Percentiles rank a stretch among this genome's conserved stretches.
phyloP scores from a whole-genome alignment of 2,329 filamentous ascomycete genomes.

The Colletotrichum tamarilloi region DNA sequence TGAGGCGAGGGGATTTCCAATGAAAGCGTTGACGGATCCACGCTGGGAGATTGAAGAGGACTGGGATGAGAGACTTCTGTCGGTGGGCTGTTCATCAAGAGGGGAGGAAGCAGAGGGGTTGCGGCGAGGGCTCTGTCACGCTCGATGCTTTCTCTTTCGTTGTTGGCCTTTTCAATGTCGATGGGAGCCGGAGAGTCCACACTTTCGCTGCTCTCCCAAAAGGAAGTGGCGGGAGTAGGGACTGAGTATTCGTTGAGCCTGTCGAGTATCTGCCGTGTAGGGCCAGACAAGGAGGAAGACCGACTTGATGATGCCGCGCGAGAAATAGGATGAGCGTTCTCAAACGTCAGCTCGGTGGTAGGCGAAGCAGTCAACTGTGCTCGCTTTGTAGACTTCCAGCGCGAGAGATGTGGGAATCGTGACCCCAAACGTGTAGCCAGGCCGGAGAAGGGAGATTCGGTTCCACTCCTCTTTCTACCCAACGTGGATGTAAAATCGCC shows the following conservation, averaged over 20 bases:
- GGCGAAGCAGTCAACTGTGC: slow-evolving; percentile 65
- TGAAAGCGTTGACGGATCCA: slow-evolving; percentile 67
- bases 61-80: slow-evolving; percentile 73
- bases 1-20: slow-evolving; percentile 57
- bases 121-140: slow-evolving; percentile 73
- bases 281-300: slow-evolving; percentile 80
- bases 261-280: slow-evolving; percentile 59
- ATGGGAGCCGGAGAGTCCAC: slow-evolving; percentile 59
- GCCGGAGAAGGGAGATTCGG: slow-evolving; percentile 69
- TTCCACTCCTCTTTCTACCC: slow-evolving; percentile 66
- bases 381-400: slow-evolving; percentile 60
- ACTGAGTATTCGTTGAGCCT: slow-evolving; percentile 62
- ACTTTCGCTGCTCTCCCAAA: slow-evolving; percentile 70
- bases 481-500: slow-evolving; percentile 61
- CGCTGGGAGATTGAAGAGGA: slow-evolving; percentile 86
- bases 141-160: slow-evolving; percentile 61
- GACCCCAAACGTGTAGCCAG: slow-evolving; percentile 75
- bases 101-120: slow-evolving; percentile 86
- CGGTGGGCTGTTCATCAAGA: slow-evolving; percentile 70
- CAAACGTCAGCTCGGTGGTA: slow-evolving; percentile 85
- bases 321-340: slow-evolving; percentile 75
- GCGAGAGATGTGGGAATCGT: slow-evolving; percentile 64
- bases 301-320: slow-evolving; percentile 79
- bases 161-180: slow-evolving; percentile 65
- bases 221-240: slow-evolving; percentile 71